Percentiles rank a stretch among this genome's conserved stretches.
Conservation (phyloP, 768 basidiomycete genomes). For the Tylopilus felleus region DNA sequence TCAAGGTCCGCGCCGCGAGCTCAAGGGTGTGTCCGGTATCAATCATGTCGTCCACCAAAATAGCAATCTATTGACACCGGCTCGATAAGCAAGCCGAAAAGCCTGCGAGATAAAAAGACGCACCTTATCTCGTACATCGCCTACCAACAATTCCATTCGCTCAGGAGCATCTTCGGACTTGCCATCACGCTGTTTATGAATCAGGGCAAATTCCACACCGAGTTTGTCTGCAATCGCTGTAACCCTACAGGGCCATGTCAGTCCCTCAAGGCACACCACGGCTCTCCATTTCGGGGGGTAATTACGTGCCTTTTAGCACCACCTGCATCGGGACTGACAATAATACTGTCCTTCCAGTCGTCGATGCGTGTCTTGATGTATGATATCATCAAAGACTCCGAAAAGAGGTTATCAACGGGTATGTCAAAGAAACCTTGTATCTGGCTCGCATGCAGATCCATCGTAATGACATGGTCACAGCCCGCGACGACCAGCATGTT, state of each 20-base stretch:
- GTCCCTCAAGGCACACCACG: not conserved
- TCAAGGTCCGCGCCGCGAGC: constrained; percentile 79
- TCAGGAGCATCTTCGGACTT: constrained; percentile 64
- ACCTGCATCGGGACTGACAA: constrained; percentile 96
- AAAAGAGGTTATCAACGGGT: constrained; percentile 96
- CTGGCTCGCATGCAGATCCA: constrained; percentile 96
- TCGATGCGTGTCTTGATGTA: constrained; percentile 88
- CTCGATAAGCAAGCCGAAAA: constrained; percentile 9
- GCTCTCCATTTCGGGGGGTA: not conserved
- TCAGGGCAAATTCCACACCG: constrained; percentile 91
- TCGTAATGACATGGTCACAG: constrained; percentile 99
- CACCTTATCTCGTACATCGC: constrained; percentile 89
- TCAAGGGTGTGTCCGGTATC: constrained; percentile 90
- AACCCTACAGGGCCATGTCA: constrained; percentile 51
- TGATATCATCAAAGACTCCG: constrained; percentile 90
- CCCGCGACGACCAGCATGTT: constrained; percentile 98
- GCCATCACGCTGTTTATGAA: constrained; percentile 84
- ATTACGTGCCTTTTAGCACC: constrained; percentile 92
- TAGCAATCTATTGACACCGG: constrained; percentile 58
- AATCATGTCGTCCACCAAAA: constrained; percentile 98
- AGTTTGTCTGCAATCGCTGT: constrained; percentile 96
- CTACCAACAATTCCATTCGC: constrained; percentile 91
- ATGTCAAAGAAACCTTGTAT: constrained; percentile 99
- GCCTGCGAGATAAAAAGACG: not conserved
- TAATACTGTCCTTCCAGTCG: constrained; percentile 83